Evolutionary conservation across 306 rosid genomes (phyloP), one percentile per base, ranked within the genome.

Genomic region (Hippophae gyantsensis): DNA sequence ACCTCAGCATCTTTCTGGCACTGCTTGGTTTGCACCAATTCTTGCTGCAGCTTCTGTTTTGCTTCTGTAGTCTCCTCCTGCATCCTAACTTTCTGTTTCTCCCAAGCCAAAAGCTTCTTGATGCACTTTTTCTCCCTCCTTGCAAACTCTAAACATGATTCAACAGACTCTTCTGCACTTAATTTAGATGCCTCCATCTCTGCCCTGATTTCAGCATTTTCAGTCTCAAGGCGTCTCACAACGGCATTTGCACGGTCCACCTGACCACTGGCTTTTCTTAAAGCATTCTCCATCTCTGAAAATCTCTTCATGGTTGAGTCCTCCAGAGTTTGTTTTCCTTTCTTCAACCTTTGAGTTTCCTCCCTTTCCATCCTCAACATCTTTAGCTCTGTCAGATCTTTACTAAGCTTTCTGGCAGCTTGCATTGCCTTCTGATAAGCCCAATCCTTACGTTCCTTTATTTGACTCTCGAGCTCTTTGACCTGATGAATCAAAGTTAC

Each of bases 151-250:
- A 83, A 79, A 78, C 96, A 83, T 65, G 95, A 73, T 9, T 69
- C 68, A 57, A 80, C 89, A 0, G 99, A 88, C 69, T 92, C 99
- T 55, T 89, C 81, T 10, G 99, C 95, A 78, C 99, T 92, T 79
- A 92, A 69, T 66, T 92, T 92, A 46, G 90, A 88, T 69, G 99
- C 99, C 85, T 88, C 96, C 93, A 85, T 87, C 81, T 92, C 99
- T 68, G 98, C 96, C 66, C 76, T 83, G 66, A 92, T 85, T 77
- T 87, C 96, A n/a, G 98, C 98, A 78, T 92, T 85, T 79, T 92
- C 96, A 7, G 70, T 75, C 81, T 92, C 96, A 45, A 92, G 81
- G 46, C 83, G 75, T 54, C 88, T 86, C 71, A 87, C 98, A 52
- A 84, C 84, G 10, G 87, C 87, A 85, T 87, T 85, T 23, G 96